Evolutionary conservation across 2,329 filamentous ascomycete species (phyloP).

Genomic region (Aureobasidium sp.): DNA sequence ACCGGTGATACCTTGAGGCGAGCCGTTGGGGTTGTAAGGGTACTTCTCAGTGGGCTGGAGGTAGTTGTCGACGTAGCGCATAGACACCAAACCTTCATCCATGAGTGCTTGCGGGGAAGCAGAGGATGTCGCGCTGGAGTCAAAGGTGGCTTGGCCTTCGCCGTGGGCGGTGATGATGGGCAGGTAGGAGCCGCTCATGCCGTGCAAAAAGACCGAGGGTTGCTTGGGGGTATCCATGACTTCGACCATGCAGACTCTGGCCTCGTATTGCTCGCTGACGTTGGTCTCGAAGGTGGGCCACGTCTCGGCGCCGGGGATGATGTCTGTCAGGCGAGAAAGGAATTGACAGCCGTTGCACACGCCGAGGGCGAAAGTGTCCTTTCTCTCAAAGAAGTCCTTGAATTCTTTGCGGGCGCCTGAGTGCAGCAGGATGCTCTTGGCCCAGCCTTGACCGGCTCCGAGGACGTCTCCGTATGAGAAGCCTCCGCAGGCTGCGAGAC

Average conservation of each 20-base stretch:
- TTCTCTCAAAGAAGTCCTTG: constrained; percentile 73
- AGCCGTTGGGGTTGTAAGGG: constrained; percentile 85
- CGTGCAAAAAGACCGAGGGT: constrained; percentile 79
- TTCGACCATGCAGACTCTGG: constrained; percentile 76
- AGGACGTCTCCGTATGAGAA: constrained; percentile 93
- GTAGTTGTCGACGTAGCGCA: constrained; percentile 82
- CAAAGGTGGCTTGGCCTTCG: constrained; percentile 68
- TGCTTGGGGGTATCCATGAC: constrained; percentile 54
- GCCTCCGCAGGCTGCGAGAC: constrained; percentile 89
- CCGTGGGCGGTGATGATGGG: constrained; percentile 88
- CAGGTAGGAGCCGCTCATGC: constrained; percentile 74
- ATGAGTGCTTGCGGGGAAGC: constrained; percentile 48
- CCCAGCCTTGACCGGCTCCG: constrained; percentile 94
- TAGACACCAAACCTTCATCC: constrained; percentile 61
- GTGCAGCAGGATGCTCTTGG: constrained; percentile 85
- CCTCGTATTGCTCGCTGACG: constrained; percentile 82
- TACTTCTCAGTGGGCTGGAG: constrained; percentile 71
- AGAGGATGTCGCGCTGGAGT: constrained; percentile 37
- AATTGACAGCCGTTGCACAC: constrained; percentile 99
- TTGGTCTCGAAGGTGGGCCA: constrained; percentile 90
- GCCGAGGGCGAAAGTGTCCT: constrained; percentile 85
- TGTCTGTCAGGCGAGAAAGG: constrained; percentile 70
- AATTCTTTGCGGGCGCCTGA: constrained; percentile 69
- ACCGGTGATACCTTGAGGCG: constrained; percentile 72
- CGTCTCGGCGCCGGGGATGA: constrained; percentile 73